These are phyloP conservation scores for Oleoguttula mirabilis DNA, from an alignment of 495 filamentous ascomycete genomes.

Conservation along the genomic window DNA sequence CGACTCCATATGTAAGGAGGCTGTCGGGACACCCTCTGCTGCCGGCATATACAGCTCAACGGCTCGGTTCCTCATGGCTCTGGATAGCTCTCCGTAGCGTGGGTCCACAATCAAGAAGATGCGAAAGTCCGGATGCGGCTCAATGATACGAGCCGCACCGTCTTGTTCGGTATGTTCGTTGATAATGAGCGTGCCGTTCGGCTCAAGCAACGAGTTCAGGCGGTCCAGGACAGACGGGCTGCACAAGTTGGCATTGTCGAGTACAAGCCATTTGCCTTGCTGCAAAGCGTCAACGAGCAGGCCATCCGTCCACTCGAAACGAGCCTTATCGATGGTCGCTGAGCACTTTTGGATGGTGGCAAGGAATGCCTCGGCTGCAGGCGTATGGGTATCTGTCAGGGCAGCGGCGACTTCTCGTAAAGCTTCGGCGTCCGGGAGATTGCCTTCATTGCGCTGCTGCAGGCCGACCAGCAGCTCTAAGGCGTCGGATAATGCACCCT, in stretches of 20 bases:
- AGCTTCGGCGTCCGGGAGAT: too few species aligned
- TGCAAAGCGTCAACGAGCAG: slow-evolving; percentile 77
- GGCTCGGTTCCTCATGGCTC: slow-evolving; percentile 92
- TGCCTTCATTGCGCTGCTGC: neutral
- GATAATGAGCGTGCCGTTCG: slow-evolving; percentile 72
- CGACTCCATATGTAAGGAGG: slow-evolving; percentile 4
- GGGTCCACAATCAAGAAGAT: slow-evolving; percentile 93
- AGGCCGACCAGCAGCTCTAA: neutral
- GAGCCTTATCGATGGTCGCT: slow-evolving; percentile 47
- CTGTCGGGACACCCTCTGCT: neutral
- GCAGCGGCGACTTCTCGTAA: neutral
- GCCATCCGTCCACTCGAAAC: slow-evolving; percentile 94
- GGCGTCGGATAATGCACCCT: neutral
- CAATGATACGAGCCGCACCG: slow-evolving; percentile 68
- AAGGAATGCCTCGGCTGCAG: neutral
- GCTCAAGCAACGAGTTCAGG: slow-evolving; percentile 87
- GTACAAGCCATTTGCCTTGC: slow-evolving; percentile 78
- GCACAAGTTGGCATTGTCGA: slow-evolving; percentile 96
- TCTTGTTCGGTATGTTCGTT: slow-evolving; percentile 79
- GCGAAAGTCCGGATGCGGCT: slow-evolving; percentile 75
- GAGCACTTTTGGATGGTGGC: neutral
- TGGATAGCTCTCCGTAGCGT: slow-evolving; percentile 81
- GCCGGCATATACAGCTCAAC: slow-evolving; percentile 69
- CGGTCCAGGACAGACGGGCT: slow-evolving; percentile 88
- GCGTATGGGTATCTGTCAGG: neutral